Conservation (phyloP, 495 filamentous ascomycete species). For the Xylaria nigripes region DNA sequence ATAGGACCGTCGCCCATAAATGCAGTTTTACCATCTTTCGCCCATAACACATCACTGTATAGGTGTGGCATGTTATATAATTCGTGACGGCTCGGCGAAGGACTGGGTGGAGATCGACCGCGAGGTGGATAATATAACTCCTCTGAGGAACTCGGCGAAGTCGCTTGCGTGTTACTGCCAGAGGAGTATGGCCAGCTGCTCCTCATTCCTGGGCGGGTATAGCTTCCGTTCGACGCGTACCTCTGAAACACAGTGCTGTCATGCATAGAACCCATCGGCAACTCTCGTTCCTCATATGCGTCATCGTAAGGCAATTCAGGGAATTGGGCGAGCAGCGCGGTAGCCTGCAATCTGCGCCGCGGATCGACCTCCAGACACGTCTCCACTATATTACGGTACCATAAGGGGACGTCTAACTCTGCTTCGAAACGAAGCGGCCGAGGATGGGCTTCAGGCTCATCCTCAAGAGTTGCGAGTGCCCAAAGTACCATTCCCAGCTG, state of each 20-base stretch:
- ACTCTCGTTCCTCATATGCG: conserved; percentile 15
- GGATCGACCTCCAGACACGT: conserved; percentile 40
- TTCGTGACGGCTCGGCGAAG: conserved; percentile 32
- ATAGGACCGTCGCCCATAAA: conserved; percentile 10
- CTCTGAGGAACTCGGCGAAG: conserved; percentile 21
- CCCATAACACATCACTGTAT: conserved; percentile 15
- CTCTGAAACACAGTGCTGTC: conserved; percentile 26
- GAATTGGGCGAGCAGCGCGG: conserved; percentile 34
- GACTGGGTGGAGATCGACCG: conserved; percentile 40
- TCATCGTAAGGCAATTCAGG: conserved; percentile 27
- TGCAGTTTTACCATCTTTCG: conserved; percentile 19
- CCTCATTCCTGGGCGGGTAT: conserved; percentile 22
- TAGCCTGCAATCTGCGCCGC: conserved; percentile 34
- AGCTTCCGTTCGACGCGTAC: conserved; percentile 22
- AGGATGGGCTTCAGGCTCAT: conserved; percentile 76
- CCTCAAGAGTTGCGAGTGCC: conserved; percentile 77
- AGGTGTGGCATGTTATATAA: conserved; percentile 18
- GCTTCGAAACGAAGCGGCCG: conserved; percentile 53
- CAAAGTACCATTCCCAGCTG: conserved; percentile 97
- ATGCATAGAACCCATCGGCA: conserved; percentile 27
- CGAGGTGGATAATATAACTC: conserved; percentile 31
- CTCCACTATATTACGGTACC: conserved; percentile 38
- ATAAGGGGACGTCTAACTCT: conserved; percentile 34
- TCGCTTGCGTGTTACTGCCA: conserved; percentile 17
- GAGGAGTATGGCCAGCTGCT: conserved; percentile 27